Percentiles rank a stretch among this genome's conserved stretches.
Conservation (phyloP, 257 asterid genomes). For the Solanum rostratum region DNA sequence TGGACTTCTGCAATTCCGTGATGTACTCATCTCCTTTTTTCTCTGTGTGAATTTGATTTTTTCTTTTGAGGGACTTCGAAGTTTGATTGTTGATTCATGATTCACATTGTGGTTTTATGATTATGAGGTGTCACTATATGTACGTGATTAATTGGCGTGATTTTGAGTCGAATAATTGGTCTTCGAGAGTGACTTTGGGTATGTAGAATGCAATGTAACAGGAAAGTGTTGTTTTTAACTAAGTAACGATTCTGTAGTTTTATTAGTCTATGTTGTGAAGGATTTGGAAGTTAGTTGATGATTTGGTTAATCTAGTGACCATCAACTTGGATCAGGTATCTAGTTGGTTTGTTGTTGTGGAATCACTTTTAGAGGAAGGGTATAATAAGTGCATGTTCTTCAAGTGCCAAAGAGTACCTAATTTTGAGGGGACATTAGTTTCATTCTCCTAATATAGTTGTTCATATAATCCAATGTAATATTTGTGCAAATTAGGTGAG, state of each 20-base stretch:
- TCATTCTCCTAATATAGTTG: not conserved
- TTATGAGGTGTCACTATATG: not conserved
- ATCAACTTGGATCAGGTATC: not conserved
- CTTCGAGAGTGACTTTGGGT: not conserved
- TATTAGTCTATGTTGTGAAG: not conserved
- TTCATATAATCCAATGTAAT: not conserved
- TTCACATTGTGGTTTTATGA: not conserved
- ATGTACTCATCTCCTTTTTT: constrained; percentile 36
- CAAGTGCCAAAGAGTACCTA: not conserved
- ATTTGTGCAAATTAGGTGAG: not conserved
- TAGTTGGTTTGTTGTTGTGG: not conserved
- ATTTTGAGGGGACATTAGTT: not conserved
- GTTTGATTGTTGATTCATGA: not conserved
- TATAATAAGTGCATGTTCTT: not conserved
- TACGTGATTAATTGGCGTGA: not conserved
- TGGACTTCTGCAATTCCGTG: constrained; percentile 93
- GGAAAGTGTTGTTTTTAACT: not conserved
- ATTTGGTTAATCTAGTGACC: not conserved
- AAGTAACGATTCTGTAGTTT: not conserved
- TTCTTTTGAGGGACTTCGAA: not conserved
- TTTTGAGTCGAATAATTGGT: not conserved
- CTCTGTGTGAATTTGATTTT: not conserved
- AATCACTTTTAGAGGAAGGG: not conserved
- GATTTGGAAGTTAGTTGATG: not conserved
- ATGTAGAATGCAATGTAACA: not conserved